Percentiles rank a stretch among this genome's conserved stretches.
These are phyloP conservation scores for Turritis glabra DNA, from an alignment of 345 rosid genomes.

Conservation along the genomic window DNA sequence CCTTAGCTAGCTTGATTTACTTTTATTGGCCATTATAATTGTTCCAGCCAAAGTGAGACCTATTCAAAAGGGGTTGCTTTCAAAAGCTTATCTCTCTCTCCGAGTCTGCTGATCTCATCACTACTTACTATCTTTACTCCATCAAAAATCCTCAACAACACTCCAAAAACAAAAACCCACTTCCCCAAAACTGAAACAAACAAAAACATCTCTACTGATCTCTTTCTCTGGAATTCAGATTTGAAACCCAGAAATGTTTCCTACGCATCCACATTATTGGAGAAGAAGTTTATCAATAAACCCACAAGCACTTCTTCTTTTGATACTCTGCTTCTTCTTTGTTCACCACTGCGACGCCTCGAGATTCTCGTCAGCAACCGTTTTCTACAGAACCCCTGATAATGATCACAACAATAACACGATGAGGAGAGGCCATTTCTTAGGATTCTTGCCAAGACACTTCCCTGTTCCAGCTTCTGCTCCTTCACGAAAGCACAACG, in stretches of 20 bases:
- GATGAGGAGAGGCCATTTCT: slow-evolving; percentile 56
- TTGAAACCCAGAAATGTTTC: slow-evolving; percentile 39
- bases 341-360: slow-evolving; percentile 48
- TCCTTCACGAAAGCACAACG: slow-evolving; percentile 92
- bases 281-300: slow-evolving; percentile 33
- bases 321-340: slow-evolving; percentile 36
- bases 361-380: slow-evolving; percentile 44
- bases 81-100: slow-evolving; percentile 28
- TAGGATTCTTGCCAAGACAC: slow-evolving; percentile 75
- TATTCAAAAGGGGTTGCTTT: slow-evolving; percentile 35
- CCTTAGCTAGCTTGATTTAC: slow-evolving; percentile 7
- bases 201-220: slow-evolving; percentile 3
- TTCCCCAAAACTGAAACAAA: slow-evolving; percentile 23
- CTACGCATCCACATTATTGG: slow-evolving; percentile 31
- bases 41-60: slow-evolving; percentile 32
- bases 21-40: slow-evolving; percentile 30
- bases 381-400: slow-evolving; percentile 48
- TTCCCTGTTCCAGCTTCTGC: slow-evolving; percentile 86
- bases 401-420: slow-evolving; percentile 23
- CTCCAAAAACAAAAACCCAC: not conserved
- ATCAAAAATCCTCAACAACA: slow-evolving; percentile 24
- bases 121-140: slow-evolving; percentile 40
- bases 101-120: slow-evolving; percentile 42
- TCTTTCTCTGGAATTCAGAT: slow-evolving; percentile 22
- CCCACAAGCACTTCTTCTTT: slow-evolving; percentile 12